Base-by-base conservation (phyloP, 2,329 filamentous ascomycete species). In the Dothistroma pini region DNA sequence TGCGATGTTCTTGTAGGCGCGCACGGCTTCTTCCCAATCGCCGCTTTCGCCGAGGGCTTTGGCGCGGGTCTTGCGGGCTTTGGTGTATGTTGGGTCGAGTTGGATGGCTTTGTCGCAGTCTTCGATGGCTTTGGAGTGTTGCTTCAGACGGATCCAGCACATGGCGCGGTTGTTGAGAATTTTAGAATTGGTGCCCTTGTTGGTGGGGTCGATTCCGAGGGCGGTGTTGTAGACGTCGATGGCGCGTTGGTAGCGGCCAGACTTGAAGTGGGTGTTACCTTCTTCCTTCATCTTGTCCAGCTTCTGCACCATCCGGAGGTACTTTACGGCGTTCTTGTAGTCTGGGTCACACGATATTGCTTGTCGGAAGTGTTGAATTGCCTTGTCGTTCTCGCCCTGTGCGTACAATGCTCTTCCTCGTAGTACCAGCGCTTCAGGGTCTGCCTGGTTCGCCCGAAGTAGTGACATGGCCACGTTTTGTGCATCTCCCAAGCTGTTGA, bases 361-460 rank as follows among this genome's bases (percentile, higher is more conserved):
- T 79, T 95, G 90, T 66, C 91, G 86, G 80, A 97, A 95, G 75
- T 96, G 90, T 73, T 93, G 90, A 49, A 96, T 84, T 1, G 95
- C 93, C 81, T 97, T 96, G 2, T 96, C 90, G 71, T 96, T 96
- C 69, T 99, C 95, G 32, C 95, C 95, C 74, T 95, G 90, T 4
- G 87, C 88, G 71, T 97, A 97, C 54, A 96, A 83, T 16, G 91
- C 89, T 65, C 92, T 86, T 25, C 93, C 95, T 53, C 93, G 86
- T 56, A 99, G 84, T 6, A 97, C 90, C 65, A 99, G 80, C 1
- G 93, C 95, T 78, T 99, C 95, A 1, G 95, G 93, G 72, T 99
- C 95, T 74, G 93, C 89, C 75, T 83, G 91, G 79, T 97, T 97
- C 72, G 84, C 83, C 57, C 95, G 86, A 64, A 99, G 82, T 69